Evolutionary conservation across 1,284 basidiomycete species (phyloP), one percentile per base, ranked within the genome.

Genomic region (Fistulinella cinereoalba): DNA sequence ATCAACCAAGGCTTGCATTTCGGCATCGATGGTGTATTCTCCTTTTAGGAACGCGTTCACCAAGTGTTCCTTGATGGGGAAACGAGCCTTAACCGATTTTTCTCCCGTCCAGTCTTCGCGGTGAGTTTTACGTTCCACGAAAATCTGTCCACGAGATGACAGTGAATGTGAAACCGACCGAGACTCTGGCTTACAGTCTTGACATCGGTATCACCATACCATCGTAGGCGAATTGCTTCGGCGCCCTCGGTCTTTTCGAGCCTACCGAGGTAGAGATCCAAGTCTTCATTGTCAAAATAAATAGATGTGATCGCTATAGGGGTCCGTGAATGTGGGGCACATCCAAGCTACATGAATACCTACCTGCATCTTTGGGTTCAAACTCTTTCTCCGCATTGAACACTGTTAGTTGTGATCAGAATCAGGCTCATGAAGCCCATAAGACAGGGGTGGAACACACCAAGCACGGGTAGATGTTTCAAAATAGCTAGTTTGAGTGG

Each of bases 101-200:
- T 99, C 96, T 27, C 96, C 96, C 0, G 97, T 99, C 96, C 97
- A 99, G 67, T 99, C 96, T 71, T 99, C 96, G 43, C 95, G 81
- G 65, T 99, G 96, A 0, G 97, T 99, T 72, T 99, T 99, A 50
- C 97, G 91, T 75, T 99, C 96, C 37, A 99, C 93, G 61, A 97
- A 99, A 53, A 99, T 95, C 85, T 92, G 60, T 21, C 31, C 13
- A 45, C 11, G 18, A 41, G 19, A 48, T 46, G 31, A 25, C 3
- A 45, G 43, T 22, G 12, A 32, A 37, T 34, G 5, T 15, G 11
- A n/a, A 4, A 25, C 13, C 4, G 40, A 32, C 36, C 25, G 40
- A 32, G 16, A 16, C 32, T 36, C 16, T 24, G 15, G 68, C 79
- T 55, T 49, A 89, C 88, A 12, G 82, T 88, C 69, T 86, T 91